Evolutionary conservation across 2,329 filamentous ascomycete genomes (phyloP).

Genomic region (Aspergillus sojae): DNA sequence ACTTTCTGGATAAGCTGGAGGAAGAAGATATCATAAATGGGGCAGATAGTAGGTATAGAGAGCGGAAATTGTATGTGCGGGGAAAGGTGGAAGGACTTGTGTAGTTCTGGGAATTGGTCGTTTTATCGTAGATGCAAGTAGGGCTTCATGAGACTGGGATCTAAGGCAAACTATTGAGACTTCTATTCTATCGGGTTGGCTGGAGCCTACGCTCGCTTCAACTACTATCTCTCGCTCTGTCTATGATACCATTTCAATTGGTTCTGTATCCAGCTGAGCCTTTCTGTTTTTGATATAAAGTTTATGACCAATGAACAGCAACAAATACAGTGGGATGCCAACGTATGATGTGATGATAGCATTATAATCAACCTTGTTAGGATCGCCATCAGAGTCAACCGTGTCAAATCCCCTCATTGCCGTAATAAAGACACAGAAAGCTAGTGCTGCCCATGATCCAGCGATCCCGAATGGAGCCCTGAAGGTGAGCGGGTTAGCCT

Average conservation of each 20-base stretch:
- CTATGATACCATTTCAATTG: neutral
- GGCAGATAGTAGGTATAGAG: neutral
- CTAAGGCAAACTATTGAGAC: neutral
- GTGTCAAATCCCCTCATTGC: constrained; percentile 81
- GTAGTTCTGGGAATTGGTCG: neutral
- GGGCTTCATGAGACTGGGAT: neutral
- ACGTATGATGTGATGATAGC: constrained; percentile 77
- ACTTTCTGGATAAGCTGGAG: neutral
- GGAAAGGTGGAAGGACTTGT: neutral
- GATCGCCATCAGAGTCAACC: constrained; percentile 57
- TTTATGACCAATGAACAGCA: constrained; percentile 71
- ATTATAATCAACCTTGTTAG: constrained; percentile 68
- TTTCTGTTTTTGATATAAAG: constrained; percentile 22
- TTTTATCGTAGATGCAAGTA: neutral
- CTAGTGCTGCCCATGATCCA: constrained; percentile 69
- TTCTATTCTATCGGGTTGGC: neutral
- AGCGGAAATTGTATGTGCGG: neutral
- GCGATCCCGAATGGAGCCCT: constrained; percentile 70
- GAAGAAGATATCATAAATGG: neutral
- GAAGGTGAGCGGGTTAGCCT: constrained; percentile 56
- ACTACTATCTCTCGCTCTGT: neutral
- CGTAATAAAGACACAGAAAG: constrained; percentile 72
- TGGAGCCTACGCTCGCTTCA: neutral
- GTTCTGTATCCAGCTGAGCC: neutral
- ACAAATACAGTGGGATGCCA: constrained; percentile 75